Evolutionary conservation across 345 rosid species (phyloP), one percentile per base, ranked within the genome.

Genomic region (Diplotaxis tenuifolia): DNA sequence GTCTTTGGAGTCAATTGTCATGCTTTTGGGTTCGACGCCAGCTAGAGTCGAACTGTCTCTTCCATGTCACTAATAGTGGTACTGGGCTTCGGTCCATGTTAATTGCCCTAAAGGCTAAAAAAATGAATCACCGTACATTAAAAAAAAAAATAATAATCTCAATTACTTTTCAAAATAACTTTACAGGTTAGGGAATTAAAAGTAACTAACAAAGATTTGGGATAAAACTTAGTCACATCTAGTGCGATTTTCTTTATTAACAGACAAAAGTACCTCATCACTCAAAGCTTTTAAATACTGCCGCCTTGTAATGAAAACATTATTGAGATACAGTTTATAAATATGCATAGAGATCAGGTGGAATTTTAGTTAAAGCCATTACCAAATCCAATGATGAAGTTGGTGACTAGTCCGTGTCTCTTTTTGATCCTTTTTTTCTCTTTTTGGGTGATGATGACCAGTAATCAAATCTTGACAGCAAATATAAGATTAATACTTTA

Each of bases 371-470:
- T 31, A 18, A 70, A 56, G 75, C n/a, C 66, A 63, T 34, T 76
- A 70, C 14, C 42, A 29, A 28, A 76, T 62, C 52, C 22, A 69
- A 70, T 65, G 73, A 61, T 32, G 14, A 38, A 19, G 63, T 45
- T 49, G 29, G 60, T 68, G 79, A 55, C 75, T 62, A 52, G 78
- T 68, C 57, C 6, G 28, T 36, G 63, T 68, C 73, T 60, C 74
- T 50, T 61, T 75, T 62, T 75, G 65, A 62, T 68, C 56, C 21
- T 36, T 68, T 42, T n/a, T 49, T 5, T 11, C 19, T 19, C 38
- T 60, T 68, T 68, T 22, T 62, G 78, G 61, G 71, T 76, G 75
- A 70, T 63, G 71, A 75, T 63, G 79, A 76, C 63, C 71, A 56
- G 71, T 70, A 76, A 70, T 61, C 75, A 70, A 57, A 76, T 76